Base-by-base conservation (phyloP, 169 alveolate species). In the Plasmodium billcollinsi region DNA sequence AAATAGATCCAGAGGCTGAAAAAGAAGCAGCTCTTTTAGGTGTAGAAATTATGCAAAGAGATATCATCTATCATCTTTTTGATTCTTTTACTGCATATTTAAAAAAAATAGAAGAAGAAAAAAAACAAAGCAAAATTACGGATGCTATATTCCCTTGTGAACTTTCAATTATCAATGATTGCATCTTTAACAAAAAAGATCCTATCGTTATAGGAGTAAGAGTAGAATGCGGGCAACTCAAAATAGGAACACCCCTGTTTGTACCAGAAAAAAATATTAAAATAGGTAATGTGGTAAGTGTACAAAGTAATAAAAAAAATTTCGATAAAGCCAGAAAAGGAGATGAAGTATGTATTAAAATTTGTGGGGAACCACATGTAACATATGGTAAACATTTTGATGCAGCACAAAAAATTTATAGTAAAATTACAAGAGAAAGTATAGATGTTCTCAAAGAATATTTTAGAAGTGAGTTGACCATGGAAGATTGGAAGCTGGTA, bases 1-100 rank as follows among this genome's bases (percentile, higher is more conserved):
- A 98, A 94, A 99, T 98, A 6, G 93, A 96, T 14, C 97, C 98
- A 14, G 99, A 99, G 65, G 99, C 99, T 14, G 96, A 96, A 74
- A 96, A 97, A 92, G 99, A 96, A 91, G 99, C 99, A 0, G 99
- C 97, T 78, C 92, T 96, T 39, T 95, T 97, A 67, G 99, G 98
- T 15, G 99, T 99, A 21, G 97, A 96, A 83, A 98, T 98, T 50
- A 97, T 98, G 95, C 95, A 98, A 21, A 99, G 99, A 50, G 99
- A 99, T 78, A 98, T 99, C 86, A 99, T 99, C 62, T 99, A 99
- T 95, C 99, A 99, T 90, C 96, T 99, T 73, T 97, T 98, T 76
- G 99, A 98, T 95, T 95, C 96, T 73, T 99, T 98, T 92, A 97
- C 98, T 6, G 97, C 95, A 59, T 98, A 98, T 95, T 96, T 97